Evolutionary conservation across 2,329 filamentous ascomycete species (phyloP).

Genomic region (Beauveria pseudobassiana): DNA sequence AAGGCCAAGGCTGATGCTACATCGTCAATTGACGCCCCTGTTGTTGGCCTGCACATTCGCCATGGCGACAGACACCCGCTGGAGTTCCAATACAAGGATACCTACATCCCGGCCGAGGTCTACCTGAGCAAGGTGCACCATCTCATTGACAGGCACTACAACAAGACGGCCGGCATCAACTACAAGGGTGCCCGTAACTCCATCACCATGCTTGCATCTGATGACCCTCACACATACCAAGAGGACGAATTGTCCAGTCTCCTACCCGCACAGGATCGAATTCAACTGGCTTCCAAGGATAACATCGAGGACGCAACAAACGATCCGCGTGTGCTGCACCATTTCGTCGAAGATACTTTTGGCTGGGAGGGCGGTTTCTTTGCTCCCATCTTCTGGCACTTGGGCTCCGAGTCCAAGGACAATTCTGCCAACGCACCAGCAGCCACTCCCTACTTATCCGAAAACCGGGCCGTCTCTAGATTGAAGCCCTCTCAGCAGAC

Average conservation of each 20-base stretch:
- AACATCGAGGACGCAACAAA: constrained; percentile 32
- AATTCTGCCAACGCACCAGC: constrained; percentile 29
- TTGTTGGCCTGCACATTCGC: constrained; percentile 69
- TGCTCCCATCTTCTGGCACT: constrained; percentile 70
- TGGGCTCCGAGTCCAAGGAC: constrained; percentile 47
- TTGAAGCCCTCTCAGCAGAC: constrained; percentile 41
- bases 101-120: constrained; percentile 67
- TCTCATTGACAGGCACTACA: constrained; percentile 44
- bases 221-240: constrained; percentile 70
- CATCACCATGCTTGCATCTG: constrained; percentile 63
- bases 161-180: constrained; percentile 29
- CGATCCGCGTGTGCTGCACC: constrained; percentile 46
- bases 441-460: constrained; percentile 17
- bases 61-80: constrained; percentile 72
- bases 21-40: constrained; percentile 27
- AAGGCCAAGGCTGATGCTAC: constrained; percentile 36
- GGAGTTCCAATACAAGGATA: constrained; percentile 67
- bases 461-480: constrained; percentile 20
- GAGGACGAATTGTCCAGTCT: constrained; percentile 53
- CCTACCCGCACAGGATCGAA: constrained; percentile 64
- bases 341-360: constrained; percentile 66
- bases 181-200: constrained; percentile 27
- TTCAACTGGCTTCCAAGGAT: constrained; percentile 63
- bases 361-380: constrained; percentile 91
- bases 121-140: constrained; percentile 56